Evolutionary conservation across 192 early-diverging fungal genomes (phyloP).

Genomic region (Mortierella hygrophila): DNA sequence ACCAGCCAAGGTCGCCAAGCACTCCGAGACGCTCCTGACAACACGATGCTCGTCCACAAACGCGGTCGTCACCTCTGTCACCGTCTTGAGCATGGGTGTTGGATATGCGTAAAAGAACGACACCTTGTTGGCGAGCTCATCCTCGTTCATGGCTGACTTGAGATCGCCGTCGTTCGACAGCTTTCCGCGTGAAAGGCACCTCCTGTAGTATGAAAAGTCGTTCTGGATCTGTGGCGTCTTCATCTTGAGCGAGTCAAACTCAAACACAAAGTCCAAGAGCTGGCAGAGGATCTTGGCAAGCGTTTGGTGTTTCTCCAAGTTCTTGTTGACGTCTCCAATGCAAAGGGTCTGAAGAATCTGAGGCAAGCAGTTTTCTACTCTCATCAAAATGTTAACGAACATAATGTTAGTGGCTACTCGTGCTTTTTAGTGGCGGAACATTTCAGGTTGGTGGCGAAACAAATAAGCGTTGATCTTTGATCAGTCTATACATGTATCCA

Average conservation of each 20-base stretch:
- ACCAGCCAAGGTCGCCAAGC: conserved; percentile 79
- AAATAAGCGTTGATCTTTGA: neutral
- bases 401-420: neutral
- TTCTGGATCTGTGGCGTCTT: conserved; percentile 89
- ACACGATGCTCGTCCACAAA: conserved; percentile 70
- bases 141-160: conserved; percentile 73
- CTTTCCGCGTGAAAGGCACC: conserved; percentile 86
- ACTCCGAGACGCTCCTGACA: conserved; percentile 71
- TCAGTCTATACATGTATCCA: neutral
- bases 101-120: conserved; percentile 97
- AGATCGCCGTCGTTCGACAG: conserved; percentile 73
- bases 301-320: conserved; percentile 80
- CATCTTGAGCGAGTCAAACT: conserved; percentile 96
- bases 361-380: conserved; percentile 70
- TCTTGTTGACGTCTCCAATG: conserved; percentile 71
- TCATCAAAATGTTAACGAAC: conserved; percentile 10
- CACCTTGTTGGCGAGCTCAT: conserved; percentile 92
- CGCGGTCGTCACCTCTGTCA: conserved; percentile 83
- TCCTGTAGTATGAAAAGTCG: conserved; percentile 97
- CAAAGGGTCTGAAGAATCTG: conserved; percentile 76
- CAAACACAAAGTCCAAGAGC: conserved; percentile 87
- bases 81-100: conserved; percentile 90
- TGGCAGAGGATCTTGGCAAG: conserved; percentile 85
- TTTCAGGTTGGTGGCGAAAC: neutral
- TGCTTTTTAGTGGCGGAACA: neutral